Percentiles rank a stretch among this genome's conserved stretches.
Conservation (phyloP, 164 flowering plant genomes). For the Berberis vulgaris region DNA sequence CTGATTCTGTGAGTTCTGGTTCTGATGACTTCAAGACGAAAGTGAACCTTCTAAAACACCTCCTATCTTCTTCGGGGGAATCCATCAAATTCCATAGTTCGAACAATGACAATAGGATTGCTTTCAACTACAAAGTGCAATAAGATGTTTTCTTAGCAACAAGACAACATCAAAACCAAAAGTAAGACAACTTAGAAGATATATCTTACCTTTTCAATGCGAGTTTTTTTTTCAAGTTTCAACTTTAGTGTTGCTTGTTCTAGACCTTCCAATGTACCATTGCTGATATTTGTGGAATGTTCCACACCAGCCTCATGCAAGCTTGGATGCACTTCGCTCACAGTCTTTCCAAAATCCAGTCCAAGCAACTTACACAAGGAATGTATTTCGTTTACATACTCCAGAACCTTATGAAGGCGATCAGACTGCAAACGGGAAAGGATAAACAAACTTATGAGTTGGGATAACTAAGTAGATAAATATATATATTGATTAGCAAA, state of each 20-base stretch:
- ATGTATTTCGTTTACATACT: slow-evolving; percentile 81
- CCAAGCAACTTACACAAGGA: slow-evolving; percentile 70
- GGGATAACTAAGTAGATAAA: background rate
- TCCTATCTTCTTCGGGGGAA: slow-evolving; percentile 55
- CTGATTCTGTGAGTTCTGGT: slow-evolving; percentile 45
- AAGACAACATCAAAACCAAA: background rate
- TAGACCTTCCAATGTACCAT: slow-evolving; percentile 64
- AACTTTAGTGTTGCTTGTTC: slow-evolving; percentile 49
- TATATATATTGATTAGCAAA: background rate
- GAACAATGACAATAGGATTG: slow-evolving; percentile 37
- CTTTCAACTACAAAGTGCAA: slow-evolving; percentile 52
- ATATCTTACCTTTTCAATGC: slow-evolving; percentile 57
- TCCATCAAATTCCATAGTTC: slow-evolving; percentile 94
- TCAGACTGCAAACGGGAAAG: slow-evolving; percentile 54
- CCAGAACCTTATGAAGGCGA: slow-evolving; percentile 69
- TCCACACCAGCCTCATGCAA: slow-evolving; percentile 42
- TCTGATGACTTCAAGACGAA: slow-evolving; percentile 41
- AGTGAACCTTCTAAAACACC: slow-evolving; percentile 31
- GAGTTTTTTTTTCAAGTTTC: slow-evolving; percentile 54
- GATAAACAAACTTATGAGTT: background rate
- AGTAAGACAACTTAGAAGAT: background rate
- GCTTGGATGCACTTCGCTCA: slow-evolving; percentile 88
- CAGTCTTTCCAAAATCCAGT: slow-evolving; percentile 71
- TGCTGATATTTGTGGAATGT: slow-evolving; percentile 64
- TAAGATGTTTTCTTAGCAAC: background rate